Evolutionary conservation across 345 rosid genomes (phyloP).

Genomic region (Melastoma malabathricum): DNA sequence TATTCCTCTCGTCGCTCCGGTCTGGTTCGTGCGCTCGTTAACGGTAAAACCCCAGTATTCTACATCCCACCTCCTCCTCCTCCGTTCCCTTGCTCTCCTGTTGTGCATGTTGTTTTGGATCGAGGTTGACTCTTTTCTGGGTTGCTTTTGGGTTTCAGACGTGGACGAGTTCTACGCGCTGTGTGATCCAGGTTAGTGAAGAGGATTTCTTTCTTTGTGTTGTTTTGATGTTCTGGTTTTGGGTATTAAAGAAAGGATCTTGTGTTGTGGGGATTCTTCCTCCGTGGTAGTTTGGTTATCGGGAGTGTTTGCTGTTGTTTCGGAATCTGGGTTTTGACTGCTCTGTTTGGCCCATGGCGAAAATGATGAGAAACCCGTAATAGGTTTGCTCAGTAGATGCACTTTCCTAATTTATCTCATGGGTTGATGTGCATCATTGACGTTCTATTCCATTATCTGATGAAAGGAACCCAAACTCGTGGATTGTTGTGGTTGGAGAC

Average conservation of each 20-base stretch:
- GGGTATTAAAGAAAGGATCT: not conserved
- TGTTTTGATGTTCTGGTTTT: not conserved
- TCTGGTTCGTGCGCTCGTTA: slow-evolving; percentile 83
- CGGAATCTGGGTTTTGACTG: too few relatives aligned
- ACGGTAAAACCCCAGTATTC: slow-evolving; percentile 24
- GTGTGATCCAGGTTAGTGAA: slow-evolving; percentile 88
- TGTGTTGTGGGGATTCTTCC: not conserved
- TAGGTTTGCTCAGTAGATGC: too few relatives aligned
- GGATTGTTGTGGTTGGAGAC: too few relatives aligned
- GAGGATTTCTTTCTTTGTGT: slow-evolving; percentile 1
- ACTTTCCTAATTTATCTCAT: too few relatives aligned
- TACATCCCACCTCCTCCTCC: not conserved
- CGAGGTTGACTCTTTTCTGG: not conserved
- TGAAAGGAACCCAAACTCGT: too few relatives aligned
- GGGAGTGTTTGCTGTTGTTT: too few relatives aligned
- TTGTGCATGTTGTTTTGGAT: not conserved
- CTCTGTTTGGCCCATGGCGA: too few relatives aligned
- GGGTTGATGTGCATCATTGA: too few relatives aligned
- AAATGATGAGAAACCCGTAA: too few relatives aligned
- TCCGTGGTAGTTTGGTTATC: too few relatives aligned
- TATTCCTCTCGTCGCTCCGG: slow-evolving; percentile 60
- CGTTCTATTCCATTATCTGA: too few relatives aligned
- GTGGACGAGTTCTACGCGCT: slow-evolving; percentile 78
- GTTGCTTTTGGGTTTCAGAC: slow-evolving; percentile 28
- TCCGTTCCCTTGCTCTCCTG: not conserved